A percentile compares a stretch with the other conserved stretches of the same genome.
Evolutionary conservation across 2,329 filamentous ascomycete species (phyloP).

Genomic region (Monilinia polystroma): DNA sequence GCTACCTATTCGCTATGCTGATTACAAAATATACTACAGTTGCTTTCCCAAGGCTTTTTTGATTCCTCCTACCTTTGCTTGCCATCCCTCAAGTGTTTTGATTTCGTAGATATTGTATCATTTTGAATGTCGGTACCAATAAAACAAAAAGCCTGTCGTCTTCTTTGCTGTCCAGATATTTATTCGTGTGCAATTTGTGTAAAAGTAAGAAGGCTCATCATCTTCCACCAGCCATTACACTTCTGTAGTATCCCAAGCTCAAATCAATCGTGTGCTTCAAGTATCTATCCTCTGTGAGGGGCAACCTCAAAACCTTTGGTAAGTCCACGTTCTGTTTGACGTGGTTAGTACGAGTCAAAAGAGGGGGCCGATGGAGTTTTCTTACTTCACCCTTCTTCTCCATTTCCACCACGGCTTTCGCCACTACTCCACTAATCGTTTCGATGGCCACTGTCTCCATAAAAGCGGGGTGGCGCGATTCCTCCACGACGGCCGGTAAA

Average conservation of each 20-base stretch:
- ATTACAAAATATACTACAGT: constrained; percentile 29
- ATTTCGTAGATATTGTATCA: constrained; percentile 27
- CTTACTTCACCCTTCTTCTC: constrained; percentile 58
- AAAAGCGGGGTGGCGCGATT: constrained; percentile 42
- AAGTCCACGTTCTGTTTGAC: constrained; percentile 44
- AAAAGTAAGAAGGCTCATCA: constrained; percentile 22
- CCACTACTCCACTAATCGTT: constrained; percentile 77
- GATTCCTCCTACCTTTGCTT: constrained; percentile 34
- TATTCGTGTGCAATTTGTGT: constrained; percentile 7
- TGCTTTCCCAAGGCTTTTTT: constrained; percentile 27
- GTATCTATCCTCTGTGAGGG: constrained; percentile 71
- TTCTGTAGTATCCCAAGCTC: constrained; percentile 63
- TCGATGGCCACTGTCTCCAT: constrained; percentile 71
- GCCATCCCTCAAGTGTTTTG: constrained; percentile 26
- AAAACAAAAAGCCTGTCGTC: constrained; percentile 8
- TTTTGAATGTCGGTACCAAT: constrained; percentile 20
- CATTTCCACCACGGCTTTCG: constrained; percentile 59
- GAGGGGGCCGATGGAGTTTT: constrained; percentile 25
- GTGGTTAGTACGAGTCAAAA: background rate
- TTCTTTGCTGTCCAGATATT: background rate
- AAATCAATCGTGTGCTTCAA: constrained; percentile 69
- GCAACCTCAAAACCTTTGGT: constrained; percentile 56
- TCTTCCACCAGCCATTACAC: constrained; percentile 35
- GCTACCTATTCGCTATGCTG: constrained; percentile 31
- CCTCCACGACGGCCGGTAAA: constrained; percentile 50